These are phyloP conservation scores for Colletotrichum cordylinicola DNA, from an alignment of 2,329 filamentous ascomycete genomes.

Conservation along the genomic window DNA sequence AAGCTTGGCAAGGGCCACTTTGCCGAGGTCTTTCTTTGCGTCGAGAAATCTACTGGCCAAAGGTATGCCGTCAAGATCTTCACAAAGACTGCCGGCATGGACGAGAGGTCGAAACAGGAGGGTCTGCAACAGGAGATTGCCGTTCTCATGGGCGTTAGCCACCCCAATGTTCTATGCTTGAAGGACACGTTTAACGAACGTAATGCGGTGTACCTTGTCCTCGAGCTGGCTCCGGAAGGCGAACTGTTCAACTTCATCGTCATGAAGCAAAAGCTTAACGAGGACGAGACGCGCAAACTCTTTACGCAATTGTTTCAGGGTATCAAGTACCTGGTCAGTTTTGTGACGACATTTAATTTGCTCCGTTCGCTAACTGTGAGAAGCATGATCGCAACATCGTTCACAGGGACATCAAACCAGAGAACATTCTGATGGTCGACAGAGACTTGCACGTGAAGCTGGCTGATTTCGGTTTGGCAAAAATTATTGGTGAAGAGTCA, in stretches of 20 bases:
- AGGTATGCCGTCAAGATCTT: conserved; percentile 95
- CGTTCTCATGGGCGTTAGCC: conserved; percentile 95
- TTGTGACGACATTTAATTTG: not conserved
- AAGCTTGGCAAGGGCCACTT: conserved; percentile 95
- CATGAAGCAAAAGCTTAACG: conserved; percentile 85
- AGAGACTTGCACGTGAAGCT: conserved; percentile 87
- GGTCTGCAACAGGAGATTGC: conserved; percentile 94
- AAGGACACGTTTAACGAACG: conserved; percentile 95
- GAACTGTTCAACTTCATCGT: conserved; percentile 97
- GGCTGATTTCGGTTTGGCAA: conserved; percentile 95
- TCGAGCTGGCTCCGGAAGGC: conserved; percentile 90
- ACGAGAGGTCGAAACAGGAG: conserved; percentile 83
- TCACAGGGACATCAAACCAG: conserved; percentile 96
- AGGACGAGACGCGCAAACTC: conserved; percentile 83
- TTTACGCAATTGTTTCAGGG: conserved; percentile 93
- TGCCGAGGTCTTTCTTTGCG: conserved; percentile 88
- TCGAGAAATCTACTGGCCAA: conserved; percentile 83
- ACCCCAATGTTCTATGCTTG: conserved; percentile 89
- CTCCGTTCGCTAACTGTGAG: conserved; percentile 30
- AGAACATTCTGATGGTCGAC: conserved; percentile 91
- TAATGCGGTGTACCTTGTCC: conserved; percentile 87
- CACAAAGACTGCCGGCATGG: conserved; percentile 81
- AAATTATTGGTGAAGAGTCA: conserved; percentile 98
- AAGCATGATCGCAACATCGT: conserved; percentile 98
- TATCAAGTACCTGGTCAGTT: conserved; percentile 87